Evolutionary conservation across 192 early-diverging fungal genomes (phyloP), one percentile per base, ranked within the genome.

Genomic region (Obelidium mucronatum): DNA sequence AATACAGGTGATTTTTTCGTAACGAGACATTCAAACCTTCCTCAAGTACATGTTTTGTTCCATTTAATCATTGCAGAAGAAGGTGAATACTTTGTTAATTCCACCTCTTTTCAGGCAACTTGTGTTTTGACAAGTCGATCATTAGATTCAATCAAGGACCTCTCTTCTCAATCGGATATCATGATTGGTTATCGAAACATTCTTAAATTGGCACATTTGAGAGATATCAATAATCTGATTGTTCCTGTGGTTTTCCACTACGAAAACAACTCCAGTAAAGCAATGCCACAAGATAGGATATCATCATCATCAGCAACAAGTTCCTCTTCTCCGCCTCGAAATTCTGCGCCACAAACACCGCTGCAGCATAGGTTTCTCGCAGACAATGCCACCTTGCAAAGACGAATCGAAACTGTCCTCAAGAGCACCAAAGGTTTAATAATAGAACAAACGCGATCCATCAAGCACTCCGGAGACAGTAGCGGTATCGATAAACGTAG

Each of bases 1-100:
- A 3, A 56, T 13, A 37, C 42, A 79, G 90, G 91, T 6, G 90
- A 93, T 56, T 91, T 93, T 76, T 88, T 94, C 52, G 80, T 93
- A 22, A 93, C 93, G 17, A 72, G 84, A 34, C 93, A 94, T 77
- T 92, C 92, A 26, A 93, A 94, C 71, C 48, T 94, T 31, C 91
- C 92, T 6, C 75, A 89, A 58, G 80, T 88, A 26, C 92, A 94
- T 67, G 85, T 92, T 2, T 88, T 92, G 37, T 94, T 93, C 76
- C 92, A 93, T 60, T 76, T 94, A 52, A 81, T 94, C 52, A 84
- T 92, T 61, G 84, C 82, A 34, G 83, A 83, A 30, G 80, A 85
- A 53, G 78, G 90, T 90, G 72, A 44, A 73, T 81, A n/a, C 35
- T 37, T 51, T 31, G 22, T 61, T 1, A 36, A 17, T 40, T 22